Evolutionary conservation across 192 early-diverging fungal species (phyloP).

Genomic region (Podila verticillata): DNA sequence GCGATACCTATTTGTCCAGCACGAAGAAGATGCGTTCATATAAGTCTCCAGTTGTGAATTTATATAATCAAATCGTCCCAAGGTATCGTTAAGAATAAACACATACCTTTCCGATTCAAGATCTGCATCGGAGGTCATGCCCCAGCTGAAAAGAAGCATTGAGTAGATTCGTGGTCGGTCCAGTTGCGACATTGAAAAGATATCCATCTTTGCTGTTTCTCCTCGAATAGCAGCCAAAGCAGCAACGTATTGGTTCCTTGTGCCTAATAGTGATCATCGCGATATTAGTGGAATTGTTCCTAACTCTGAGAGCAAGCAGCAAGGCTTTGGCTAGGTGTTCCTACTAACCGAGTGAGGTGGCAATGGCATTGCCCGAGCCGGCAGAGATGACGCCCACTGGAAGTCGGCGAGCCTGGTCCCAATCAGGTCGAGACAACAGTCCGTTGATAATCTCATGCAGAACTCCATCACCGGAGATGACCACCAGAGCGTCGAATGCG

Average conservation of each 20-base stretch:
- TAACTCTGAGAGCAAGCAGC: too few relatives aligned
- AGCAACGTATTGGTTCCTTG: conserved; percentile 31
- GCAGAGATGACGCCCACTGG: conserved; percentile 54
- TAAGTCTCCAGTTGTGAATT: background rate
- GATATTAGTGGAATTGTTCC: too few relatives aligned
- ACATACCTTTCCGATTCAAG: conserved; percentile 66
- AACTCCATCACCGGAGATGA: conserved; percentile 57
- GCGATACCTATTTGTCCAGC: conserved; percentile 22
- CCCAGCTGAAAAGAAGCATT: conserved; percentile 66
- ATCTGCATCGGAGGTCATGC: conserved; percentile 66
- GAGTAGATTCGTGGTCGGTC: conserved; percentile 57
- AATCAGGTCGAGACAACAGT: conserved; percentile 43
- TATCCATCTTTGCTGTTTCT: conserved; percentile 58
- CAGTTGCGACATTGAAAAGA: conserved; percentile 60
- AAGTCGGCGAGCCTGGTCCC: conserved; percentile 7
- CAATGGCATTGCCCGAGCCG: conserved; percentile 62
- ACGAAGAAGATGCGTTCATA: background rate
- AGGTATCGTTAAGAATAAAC: background rate
- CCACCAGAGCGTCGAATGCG: conserved; percentile 18
- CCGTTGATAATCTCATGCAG: conserved; percentile 63
- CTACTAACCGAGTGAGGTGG: conserved; percentile 40
- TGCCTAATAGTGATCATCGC: conserved; percentile 6
- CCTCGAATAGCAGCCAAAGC: conserved; percentile 64
- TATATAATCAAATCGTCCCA: too few relatives aligned
- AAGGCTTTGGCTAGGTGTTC: too few relatives aligned